Conservation (phyloP, 2,329 filamentous ascomycete species). For the Neoarthrinium moseri region DNA sequence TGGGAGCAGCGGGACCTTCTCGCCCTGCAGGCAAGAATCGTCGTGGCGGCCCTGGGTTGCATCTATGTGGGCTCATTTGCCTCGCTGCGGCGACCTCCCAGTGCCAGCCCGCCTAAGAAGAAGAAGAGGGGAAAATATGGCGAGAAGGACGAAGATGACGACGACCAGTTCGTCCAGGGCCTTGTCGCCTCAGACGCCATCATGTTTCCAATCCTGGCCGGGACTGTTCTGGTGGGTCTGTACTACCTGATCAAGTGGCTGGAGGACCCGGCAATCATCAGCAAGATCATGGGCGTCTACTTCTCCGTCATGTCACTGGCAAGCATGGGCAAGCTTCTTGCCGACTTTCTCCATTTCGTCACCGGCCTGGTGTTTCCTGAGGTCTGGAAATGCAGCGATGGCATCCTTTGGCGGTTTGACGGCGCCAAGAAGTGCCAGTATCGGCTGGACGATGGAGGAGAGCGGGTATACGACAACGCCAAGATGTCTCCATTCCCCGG, state of each 20-base stretch:
- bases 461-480: constrained; percentile 24
- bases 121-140: constrained; percentile 47
- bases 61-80: constrained; percentile 85
- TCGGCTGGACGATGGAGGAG: constrained; percentile 21
- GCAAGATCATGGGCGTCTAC: constrained; percentile 80
- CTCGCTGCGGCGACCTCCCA: constrained; percentile 79
- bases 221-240: constrained; percentile 66
- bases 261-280: constrained; percentile 76
- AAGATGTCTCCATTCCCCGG: constrained; percentile 39
- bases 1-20: constrained; percentile 37
- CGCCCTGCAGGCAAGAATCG: constrained; percentile 45
- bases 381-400: constrained; percentile 55
- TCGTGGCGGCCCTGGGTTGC: constrained; percentile 71
- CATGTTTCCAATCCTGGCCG: constrained; percentile 78
- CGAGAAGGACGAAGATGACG: constrained; percentile 49
- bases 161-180: constrained; percentile 56
- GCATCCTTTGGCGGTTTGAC: constrained; percentile 45
- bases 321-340: constrained; percentile 70
- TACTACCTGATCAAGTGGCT: constrained; percentile 92
- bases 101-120: constrained; percentile 57
- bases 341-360: constrained; percentile 66
- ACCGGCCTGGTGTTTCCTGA: constrained; percentile 71
- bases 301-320: constrained; percentile 79
- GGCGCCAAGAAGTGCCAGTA: constrained; percentile 37
- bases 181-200: constrained; percentile 78